Percentiles rank a stretch among this genome's conserved stretches.
phyloP scores from a whole-genome alignment of 257 asterid species.

The Solanum virginianum region DNA sequence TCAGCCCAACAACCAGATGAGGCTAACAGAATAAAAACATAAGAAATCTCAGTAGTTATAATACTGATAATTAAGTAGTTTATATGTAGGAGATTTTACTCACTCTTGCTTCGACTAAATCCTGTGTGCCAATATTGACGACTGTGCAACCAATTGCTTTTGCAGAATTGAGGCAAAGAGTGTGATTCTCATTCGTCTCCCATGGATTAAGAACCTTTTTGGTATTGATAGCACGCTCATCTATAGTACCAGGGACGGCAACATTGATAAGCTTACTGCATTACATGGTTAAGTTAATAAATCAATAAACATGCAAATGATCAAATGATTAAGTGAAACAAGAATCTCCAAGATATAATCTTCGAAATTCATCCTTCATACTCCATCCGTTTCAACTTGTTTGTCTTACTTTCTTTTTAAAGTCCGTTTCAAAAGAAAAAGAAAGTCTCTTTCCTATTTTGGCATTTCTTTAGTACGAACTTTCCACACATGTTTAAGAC shows the following conservation, averaged over 20 bases:
- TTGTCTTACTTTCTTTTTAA: background rate
- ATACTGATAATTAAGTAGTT: background rate
- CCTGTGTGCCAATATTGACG: conserved; percentile 95
- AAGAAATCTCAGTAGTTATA: background rate
- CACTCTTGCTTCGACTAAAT: conserved; percentile 83
- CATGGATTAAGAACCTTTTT: conserved; percentile 73
- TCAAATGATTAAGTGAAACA: background rate
- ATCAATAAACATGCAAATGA: background rate
- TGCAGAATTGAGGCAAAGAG: conserved; percentile 88
- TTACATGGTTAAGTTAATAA: background rate
- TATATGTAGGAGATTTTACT: background rate
- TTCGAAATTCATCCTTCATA: background rate
- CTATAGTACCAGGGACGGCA: conserved; percentile 92
- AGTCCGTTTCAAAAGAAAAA: background rate
- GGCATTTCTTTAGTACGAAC: background rate
- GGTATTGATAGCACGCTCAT: conserved; percentile 92
- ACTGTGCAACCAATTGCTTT: conserved; percentile 99
- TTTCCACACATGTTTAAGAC: background rate
- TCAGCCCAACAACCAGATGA: conserved; percentile 83
- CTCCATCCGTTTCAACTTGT: background rate
- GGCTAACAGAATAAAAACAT: conserved; percentile 39
- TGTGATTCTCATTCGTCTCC: conserved; percentile 92
- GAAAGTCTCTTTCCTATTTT: background rate
- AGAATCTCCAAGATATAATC: background rate
- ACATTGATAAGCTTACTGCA: conserved; percentile 94